Conservation (phyloP, 2,329 filamentous ascomycete species). For the Curvularia spicifera region DNA sequence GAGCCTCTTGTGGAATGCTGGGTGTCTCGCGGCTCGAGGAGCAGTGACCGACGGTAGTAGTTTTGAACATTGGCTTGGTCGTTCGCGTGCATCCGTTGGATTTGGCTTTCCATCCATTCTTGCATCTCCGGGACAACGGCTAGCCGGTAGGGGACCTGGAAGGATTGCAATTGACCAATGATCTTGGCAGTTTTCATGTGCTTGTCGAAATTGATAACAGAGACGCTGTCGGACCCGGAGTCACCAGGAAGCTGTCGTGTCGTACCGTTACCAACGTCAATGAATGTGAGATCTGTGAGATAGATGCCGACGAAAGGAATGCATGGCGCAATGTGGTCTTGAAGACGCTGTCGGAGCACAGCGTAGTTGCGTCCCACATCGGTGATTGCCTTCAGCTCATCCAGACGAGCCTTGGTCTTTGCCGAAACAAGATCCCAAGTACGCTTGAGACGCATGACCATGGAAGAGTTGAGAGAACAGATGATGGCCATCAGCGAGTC, state of each 20-base stretch:
- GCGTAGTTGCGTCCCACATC: slow-evolving; percentile 92
- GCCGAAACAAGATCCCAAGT: slow-evolving; percentile 90
- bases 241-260: slow-evolving; percentile 74
- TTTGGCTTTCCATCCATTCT: slow-evolving; percentile 86
- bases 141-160: slow-evolving; percentile 91
- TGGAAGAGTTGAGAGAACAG: slow-evolving; percentile 89
- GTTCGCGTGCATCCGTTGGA: slow-evolving; percentile 73
- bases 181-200: slow-evolving; percentile 93
- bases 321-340: slow-evolving; percentile 87
- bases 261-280: slow-evolving; percentile 90
- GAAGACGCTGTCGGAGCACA: slow-evolving; percentile 79
- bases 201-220: slow-evolving; percentile 97
- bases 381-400: slow-evolving; percentile 80
- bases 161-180: slow-evolving; percentile 92
- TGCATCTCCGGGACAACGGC: slow-evolving; percentile 86
- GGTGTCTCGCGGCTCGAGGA: slow-evolving; percentile 76
- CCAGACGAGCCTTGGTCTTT: slow-evolving; percentile 81
- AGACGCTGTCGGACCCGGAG: slow-evolving; percentile 67
- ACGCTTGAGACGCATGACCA: slow-evolving; percentile 82
- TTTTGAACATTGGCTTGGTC: slow-evolving; percentile 68
- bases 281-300: slow-evolving; percentile 92
- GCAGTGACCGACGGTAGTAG: slow-evolving; percentile 81
- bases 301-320: slow-evolving; percentile 96
- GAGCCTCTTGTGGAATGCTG: slow-evolving; percentile 37
- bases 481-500: slow-evolving; percentile 97